These are phyloP conservation scores for Oryza glumipatula DNA, from an alignment of 176 grass and related monocot species.

Conservation along the genomic window DNA sequence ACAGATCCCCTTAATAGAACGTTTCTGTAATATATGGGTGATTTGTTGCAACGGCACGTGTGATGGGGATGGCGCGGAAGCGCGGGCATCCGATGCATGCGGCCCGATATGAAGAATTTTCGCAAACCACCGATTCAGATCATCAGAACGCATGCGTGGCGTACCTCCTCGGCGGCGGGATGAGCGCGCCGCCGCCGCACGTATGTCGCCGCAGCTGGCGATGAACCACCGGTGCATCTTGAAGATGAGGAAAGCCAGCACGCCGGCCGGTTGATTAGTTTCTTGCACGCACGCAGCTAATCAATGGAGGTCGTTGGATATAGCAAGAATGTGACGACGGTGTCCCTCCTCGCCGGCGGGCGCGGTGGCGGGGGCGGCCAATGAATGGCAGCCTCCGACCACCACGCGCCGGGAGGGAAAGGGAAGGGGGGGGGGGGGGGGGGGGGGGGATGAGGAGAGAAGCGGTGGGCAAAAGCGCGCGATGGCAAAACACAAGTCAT, in stretches of 20 bases:
- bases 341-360: not conserved
- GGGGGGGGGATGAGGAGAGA: not conserved
- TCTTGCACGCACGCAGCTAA: not conserved
- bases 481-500: no score
- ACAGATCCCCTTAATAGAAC: no score
- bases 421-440: no score
- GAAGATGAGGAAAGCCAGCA: not conserved
- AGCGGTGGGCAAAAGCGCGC: not conserved
- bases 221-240: constrained; percentile 61
- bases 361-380: constrained; percentile 40
- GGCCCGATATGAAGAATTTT: no score
- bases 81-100: no score
- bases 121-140: not conserved
- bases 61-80: no score
- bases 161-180: constrained; percentile 53
- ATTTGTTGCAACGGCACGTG: no score
- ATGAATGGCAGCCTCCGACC: constrained; percentile 49
- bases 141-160: not conserved
- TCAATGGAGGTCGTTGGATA: not conserved
- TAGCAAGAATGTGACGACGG: no score
- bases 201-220: constrained; percentile 52
- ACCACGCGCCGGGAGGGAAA: constrained; percentile 35
- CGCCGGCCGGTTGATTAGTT: not conserved
- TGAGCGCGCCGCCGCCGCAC: not conserved
- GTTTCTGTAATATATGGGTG: no score